Evolutionary conservation across 2,329 filamentous ascomycete species (phyloP), one percentile per base, ranked within the genome.

Genomic region (Paecilomyces fulvus): DNA sequence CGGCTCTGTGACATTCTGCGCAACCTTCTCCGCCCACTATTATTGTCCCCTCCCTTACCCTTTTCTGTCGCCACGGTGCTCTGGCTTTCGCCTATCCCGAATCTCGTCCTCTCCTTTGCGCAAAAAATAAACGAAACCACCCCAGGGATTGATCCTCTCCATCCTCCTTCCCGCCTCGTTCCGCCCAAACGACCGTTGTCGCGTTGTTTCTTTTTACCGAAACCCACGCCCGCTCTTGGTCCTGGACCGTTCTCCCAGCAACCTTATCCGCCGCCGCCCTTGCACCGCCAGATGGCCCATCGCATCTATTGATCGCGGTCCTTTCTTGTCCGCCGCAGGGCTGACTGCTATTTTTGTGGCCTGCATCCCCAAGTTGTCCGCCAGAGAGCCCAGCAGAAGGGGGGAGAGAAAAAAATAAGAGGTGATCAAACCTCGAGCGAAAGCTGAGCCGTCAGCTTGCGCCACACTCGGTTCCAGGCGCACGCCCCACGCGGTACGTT

Each of bases 401-500:
- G 33, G 37, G 37, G 37, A 43, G 17, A 43, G 2, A 12, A 43
- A 62, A 56, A 62, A n/a, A n/a, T n/a, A n/a, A 60, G 62, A 62
- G 56, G 58, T 55, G 49, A 59, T 57, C 30, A 50, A 30, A 30
- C 33, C 25, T 51, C 46, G 51, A 53, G 60, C 59, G 63, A 68
- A 28, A 70, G 70, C 70, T 73, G 70, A 73, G 70, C 67, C 64
- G 64, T 74, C 71, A 75, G 72, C 72, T 75, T 75, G 72, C 73
- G 73, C 73, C 72, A 75, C 73, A 74, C 70, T 73, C 65, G 65
- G 65, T 64, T 67, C 64, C 64, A 68, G 67, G 69, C 70, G 64
- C 69, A 67, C 69, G 66, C 67, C 70, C 68, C 67, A 70, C 69
- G 69, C 66, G 58, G 56, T 60, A 55, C 52, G 53, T 58, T 49